Evolutionary conservation across 306 rosid genomes (phyloP).

Genomic region (Prunus davidiana): DNA sequence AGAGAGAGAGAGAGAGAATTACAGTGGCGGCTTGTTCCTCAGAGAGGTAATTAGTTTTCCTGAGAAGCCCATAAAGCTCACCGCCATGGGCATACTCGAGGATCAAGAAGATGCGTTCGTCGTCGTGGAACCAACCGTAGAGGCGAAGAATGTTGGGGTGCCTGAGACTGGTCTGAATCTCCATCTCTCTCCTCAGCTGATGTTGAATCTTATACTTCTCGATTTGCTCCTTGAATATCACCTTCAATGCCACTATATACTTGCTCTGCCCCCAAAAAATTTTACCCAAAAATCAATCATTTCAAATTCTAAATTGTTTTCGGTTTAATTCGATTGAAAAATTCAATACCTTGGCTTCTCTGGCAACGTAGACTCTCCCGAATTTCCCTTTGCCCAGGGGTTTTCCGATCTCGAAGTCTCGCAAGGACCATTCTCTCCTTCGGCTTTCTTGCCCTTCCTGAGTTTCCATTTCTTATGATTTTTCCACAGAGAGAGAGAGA

Average conservation of each 20-base stretch:
- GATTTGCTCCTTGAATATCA: conserved; percentile 67
- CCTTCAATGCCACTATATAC: conserved; percentile 72
- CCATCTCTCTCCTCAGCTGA: conserved; percentile 81
- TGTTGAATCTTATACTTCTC: conserved; percentile 66
- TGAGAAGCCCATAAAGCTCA: conserved; percentile 67
- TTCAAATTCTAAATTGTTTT: background rate
- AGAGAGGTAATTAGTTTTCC: conserved; percentile 38
- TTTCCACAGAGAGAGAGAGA: background rate
- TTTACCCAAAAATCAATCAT: background rate
- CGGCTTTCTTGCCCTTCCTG: conserved; percentile 2
- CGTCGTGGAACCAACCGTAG: conserved; percentile 83
- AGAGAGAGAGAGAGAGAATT: conserved; percentile 2
- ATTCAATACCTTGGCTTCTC: conserved; percentile 55
- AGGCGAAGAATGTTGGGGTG: conserved; percentile 72
- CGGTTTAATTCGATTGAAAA: background rate
- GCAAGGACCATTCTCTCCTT: conserved; percentile 55
- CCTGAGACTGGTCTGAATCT: conserved; percentile 56
- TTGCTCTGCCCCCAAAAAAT: conserved; percentile 46
- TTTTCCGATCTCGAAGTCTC: conserved; percentile 79
- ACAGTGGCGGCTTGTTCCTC: conserved; percentile 83
- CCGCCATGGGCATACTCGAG: conserved; percentile 88
- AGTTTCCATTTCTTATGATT: conserved; percentile 17
- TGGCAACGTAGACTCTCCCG: conserved; percentile 80
- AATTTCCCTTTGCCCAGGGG: conserved; percentile 85
- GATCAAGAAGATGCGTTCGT: conserved; percentile 67